Evolutionary conservation across 2,329 filamentous ascomycete species (phyloP), one percentile per base, ranked within the genome.

Genomic region (Paraphoma chrysanthemicola): DNA sequence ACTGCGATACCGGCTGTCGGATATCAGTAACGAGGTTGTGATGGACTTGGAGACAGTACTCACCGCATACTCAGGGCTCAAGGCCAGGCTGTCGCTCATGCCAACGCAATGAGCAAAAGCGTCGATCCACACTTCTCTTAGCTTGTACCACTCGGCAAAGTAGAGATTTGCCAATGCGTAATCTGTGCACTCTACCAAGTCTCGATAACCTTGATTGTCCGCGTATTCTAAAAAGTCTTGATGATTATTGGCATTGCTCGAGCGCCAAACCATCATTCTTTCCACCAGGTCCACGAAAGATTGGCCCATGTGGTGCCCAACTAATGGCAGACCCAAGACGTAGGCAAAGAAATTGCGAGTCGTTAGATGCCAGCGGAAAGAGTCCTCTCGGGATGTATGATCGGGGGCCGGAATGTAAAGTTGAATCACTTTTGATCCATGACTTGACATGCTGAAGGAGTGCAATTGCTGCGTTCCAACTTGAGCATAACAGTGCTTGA

Each of bases 91-190:
- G 17, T 90, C 85, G 57, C 84, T 85, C 90, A 94, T 93, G 43
- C 91, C 91, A 36, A 90, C 88, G 69, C 90, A 92, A 68, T 95
- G 91, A 12, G 85, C 83, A 74, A 93, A 92, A 0, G 91, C 88
- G 67, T 91, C 85, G 10, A 88, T 83, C 80, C 91, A 94, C 11
- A 91, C 76, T n/a, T 86, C 82, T 51, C 80, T 81, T 28, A 90
- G 75, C 49, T 85, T 83, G 61, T 88, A 88, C 18, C 82, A 79
- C 68, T 94, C 91, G 1, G 90, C 87, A 43, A 92, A 82, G 48
- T 85, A 84, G 11, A 94, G 77, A 44, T 88, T 79, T 0, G 88
- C 90, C 38, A 93, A 72, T 0, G 90, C 88, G 68, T 93, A 87
- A 49, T 88, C 83, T 0, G 89, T 86, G 57, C 87, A 86, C 56